A percentile compares a stretch with the other conserved stretches of the same genome.
Conservation (phyloP, 2,329 filamentous ascomycete genomes). For the Aspergillus japonicus region DNA sequence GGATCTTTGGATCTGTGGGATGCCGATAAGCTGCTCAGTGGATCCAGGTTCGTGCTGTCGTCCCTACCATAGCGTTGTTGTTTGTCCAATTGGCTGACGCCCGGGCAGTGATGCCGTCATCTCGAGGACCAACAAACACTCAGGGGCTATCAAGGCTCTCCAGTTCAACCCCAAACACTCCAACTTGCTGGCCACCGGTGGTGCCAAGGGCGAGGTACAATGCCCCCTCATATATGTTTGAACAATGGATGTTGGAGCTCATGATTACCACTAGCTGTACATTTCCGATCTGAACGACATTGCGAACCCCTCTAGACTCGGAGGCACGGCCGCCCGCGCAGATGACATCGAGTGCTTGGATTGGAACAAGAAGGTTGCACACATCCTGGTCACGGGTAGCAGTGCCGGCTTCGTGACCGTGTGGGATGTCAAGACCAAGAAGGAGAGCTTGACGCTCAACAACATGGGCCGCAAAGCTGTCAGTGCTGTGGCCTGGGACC, state of each 20-base stretch:
- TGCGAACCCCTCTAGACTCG: conserved; percentile 81
- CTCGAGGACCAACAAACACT: conserved; percentile 85
- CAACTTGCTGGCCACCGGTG: conserved; percentile 87
- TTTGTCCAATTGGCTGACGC: conserved; percentile 18
- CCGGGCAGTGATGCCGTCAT: conserved; percentile 68
- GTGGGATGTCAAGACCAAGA: conserved; percentile 98
- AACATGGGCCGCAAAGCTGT: conserved; percentile 85
- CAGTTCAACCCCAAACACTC: conserved; percentile 95
- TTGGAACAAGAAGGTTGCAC: conserved; percentile 97
- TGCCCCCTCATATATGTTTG: not conserved
- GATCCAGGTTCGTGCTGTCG: conserved; percentile 47
- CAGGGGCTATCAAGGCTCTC: conserved; percentile 85
- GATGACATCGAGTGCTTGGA: conserved; percentile 96
- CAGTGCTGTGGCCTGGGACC: conserved; percentile 96
- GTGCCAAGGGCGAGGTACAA: conserved; percentile 77
- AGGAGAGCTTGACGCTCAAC: conserved; percentile 92
- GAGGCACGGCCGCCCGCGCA: conserved; percentile 80
- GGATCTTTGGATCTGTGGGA: conserved; percentile 93
- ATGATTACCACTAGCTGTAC: conserved; percentile 58
- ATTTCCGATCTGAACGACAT: conserved; percentile 93
- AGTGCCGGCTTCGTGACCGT: conserved; percentile 94
- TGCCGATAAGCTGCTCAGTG: conserved; percentile 64
- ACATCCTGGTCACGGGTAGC: conserved; percentile 93
- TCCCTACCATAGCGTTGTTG: not conserved
- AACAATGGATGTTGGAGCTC: conserved; percentile 1